Evolutionary conservation across 352 stramenopile species (phyloP).

Genomic region (Pythium phragmitis): DNA sequence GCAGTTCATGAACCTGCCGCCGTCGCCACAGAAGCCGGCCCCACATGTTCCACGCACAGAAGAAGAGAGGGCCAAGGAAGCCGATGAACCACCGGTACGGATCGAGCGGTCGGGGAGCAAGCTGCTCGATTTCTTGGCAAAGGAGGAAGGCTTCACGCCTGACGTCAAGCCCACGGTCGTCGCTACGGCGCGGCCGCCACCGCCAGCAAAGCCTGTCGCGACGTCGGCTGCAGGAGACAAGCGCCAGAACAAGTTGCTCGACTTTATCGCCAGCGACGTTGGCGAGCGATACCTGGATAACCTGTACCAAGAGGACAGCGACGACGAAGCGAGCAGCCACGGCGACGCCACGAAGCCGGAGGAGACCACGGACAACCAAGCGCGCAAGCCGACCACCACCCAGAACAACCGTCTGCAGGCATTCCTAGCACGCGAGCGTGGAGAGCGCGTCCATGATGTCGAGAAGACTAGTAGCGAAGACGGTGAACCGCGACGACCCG

Average conservation of each 20-base stretch:
- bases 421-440: slow-evolving; percentile 56
- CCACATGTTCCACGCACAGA: not conserved
- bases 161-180: slow-evolving; percentile 23
- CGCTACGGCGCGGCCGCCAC: not conserved
- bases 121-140: slow-evolving; percentile 45
- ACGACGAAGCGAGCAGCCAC: slow-evolving; percentile 28
- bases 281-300: slow-evolving; percentile 64
- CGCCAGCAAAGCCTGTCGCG: slow-evolving; percentile 14
- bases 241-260: slow-evolving; percentile 60
- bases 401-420: slow-evolving; percentile 58
- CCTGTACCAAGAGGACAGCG: slow-evolving; percentile 68
- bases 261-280: slow-evolving; percentile 76
- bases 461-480: slow-evolving; percentile 13
- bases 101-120: slow-evolving; percentile 32
- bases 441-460: slow-evolving; percentile 42
- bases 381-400: slow-evolving; percentile 15
- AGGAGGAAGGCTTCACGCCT: slow-evolving; percentile 31
- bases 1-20: slow-evolving; percentile 37
- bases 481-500: slow-evolving; percentile 3
- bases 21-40: slow-evolving; percentile 4
- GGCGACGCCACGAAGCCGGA: slow-evolving; percentile 21
- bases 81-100: not conserved
- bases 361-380: slow-evolving; percentile 24
- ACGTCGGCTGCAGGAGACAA: slow-evolving; percentile 23
- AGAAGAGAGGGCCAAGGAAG: not conserved